These are phyloP conservation scores for Colletotrichum sansevieriae DNA, from an alignment of 2,329 filamentous ascomycete species.

Conservation along the genomic window DNA sequence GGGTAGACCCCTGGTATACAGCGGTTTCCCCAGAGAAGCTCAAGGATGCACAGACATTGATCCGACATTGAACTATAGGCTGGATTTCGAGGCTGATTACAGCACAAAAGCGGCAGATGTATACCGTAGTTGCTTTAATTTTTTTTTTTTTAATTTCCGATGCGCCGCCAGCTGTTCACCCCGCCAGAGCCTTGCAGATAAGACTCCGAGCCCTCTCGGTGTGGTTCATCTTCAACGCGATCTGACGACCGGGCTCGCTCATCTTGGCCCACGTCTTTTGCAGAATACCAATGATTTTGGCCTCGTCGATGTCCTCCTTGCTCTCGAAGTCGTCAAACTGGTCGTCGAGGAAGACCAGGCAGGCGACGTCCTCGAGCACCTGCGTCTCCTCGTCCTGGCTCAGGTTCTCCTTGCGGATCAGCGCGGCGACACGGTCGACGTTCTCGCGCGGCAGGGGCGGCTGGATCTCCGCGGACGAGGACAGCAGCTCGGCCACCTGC, in stretches of 20 bases:
- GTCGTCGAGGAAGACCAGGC: conserved; percentile 88
- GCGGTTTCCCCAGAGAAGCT: conserved; percentile 23
- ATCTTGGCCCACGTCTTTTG: conserved; percentile 84
- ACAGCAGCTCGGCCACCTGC: conserved; percentile 68
- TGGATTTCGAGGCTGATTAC: background rate
- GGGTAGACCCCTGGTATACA: conserved; percentile 11
- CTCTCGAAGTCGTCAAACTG: conserved; percentile 85
- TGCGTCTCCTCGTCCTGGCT: conserved; percentile 73
- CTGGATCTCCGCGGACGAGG: conserved; percentile 51
- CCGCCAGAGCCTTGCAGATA: conserved; percentile 71
- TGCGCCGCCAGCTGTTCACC: background rate
- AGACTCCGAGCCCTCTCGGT: conserved; percentile 72
- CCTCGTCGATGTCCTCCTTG: conserved; percentile 75
- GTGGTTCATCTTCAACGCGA: conserved; percentile 76
- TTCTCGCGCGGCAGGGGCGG: conserved; percentile 61
- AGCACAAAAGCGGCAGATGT: too few relatives aligned
- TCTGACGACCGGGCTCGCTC: conserved; percentile 70
- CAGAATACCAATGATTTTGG: conserved; percentile 80
- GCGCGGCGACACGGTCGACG: conserved; percentile 72
- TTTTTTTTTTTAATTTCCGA: conserved; percentile 5
- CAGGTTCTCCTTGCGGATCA: conserved; percentile 85
- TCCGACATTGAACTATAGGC: conserved; percentile 1
- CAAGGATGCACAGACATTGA: conserved; percentile 31
- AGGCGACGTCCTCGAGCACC: conserved; percentile 86
- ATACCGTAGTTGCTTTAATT: background rate